Percentiles rank a stretch among this genome's conserved stretches.
Evolutionary conservation across 345 rosid genomes (phyloP).

Genomic region (Ceriops decandra): DNA sequence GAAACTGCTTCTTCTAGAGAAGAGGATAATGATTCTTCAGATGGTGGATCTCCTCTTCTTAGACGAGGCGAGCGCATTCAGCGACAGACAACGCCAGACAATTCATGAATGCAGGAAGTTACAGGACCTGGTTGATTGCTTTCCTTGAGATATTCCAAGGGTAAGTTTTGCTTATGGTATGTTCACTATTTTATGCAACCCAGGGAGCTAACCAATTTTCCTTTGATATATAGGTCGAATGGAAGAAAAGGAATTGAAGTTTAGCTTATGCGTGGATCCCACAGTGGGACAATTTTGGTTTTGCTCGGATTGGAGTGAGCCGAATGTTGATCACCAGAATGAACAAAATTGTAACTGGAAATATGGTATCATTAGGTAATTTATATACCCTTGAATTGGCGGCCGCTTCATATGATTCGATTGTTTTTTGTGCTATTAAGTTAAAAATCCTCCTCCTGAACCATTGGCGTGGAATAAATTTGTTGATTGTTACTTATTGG

Average conservation of each 20-base stretch:
- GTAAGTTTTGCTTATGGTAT: conserved; percentile 19
- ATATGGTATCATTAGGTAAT: conserved; percentile 2
- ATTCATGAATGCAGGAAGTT: conserved; percentile 26
- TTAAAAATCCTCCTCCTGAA: neutral
- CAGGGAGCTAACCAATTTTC: neutral
- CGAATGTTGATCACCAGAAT: conserved; percentile 13
- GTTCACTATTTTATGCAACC: neutral
- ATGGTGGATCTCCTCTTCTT: conserved; percentile 44
- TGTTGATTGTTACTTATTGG: neutral
- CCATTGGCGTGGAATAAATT: neutral
- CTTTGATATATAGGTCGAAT: conserved; percentile 15
- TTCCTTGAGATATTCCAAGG: conserved; percentile 11
- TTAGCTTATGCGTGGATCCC: neutral
- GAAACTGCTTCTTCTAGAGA: conserved; percentile 68
- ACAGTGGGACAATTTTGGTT: conserved; percentile 1
- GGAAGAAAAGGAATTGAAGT: conserved; percentile 13
- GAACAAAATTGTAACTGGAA: conserved; percentile 30
- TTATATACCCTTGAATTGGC: conserved; percentile 6
- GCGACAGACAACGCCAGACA: conserved; percentile 47
- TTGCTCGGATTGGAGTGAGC: conserved; percentile 8
- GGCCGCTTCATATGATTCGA: neutral
- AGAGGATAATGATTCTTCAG: conserved; percentile 59
- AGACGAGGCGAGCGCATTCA: conserved; percentile 39
- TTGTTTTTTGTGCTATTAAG: conserved; percentile 4
- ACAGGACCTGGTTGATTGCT: conserved; percentile 4